Percentiles rank a stretch among this genome's conserved stretches.
These are phyloP conservation scores for Torulaspora microellipsoides DNA, from an alignment of 805 yeast genomes.

Conservation along the genomic window DNA sequence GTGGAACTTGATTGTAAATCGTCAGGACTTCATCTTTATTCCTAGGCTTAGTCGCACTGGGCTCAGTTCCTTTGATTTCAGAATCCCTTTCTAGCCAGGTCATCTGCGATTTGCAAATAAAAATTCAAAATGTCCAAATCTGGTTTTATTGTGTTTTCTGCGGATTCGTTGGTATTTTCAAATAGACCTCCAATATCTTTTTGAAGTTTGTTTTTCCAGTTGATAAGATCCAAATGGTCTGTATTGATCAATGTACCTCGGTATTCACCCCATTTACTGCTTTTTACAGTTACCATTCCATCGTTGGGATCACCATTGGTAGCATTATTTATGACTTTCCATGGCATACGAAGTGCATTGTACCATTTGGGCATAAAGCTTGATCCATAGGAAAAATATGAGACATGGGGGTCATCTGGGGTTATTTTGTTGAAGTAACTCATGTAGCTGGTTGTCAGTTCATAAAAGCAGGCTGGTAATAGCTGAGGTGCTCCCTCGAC, in stretches of 20 bases:
- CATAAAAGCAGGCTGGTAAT: slow-evolving; percentile 48
- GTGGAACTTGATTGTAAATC: no score
- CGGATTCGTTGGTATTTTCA: slow-evolving; percentile 28
- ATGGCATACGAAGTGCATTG: slow-evolving; percentile 57
- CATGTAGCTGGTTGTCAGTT: slow-evolving; percentile 58
- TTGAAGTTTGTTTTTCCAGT: slow-evolving; percentile 63
- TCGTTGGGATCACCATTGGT: slow-evolving; percentile 58
- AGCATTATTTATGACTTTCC: slow-evolving; percentile 53
- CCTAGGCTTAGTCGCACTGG: no score
- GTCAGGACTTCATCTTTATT: no score
- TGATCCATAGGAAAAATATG: slow-evolving; percentile 84
- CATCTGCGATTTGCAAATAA: slow-evolving; percentile 63
- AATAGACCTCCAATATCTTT: slow-evolving; percentile 24
- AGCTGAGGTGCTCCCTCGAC: slow-evolving; percentile 8
- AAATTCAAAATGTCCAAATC: slow-evolving; percentile 63
- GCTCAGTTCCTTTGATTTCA: slow-evolving; percentile 21
- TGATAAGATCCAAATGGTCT: slow-evolving; percentile 83
- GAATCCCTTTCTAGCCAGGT: slow-evolving; percentile 54
- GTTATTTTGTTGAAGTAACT: slow-evolving; percentile 49
- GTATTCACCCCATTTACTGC: slow-evolving; percentile 81
- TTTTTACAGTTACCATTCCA: slow-evolving; percentile 76
- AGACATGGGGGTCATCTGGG: slow-evolving; percentile 54
- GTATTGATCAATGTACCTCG: slow-evolving; percentile 72
- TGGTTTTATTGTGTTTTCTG: slow-evolving; percentile 33
- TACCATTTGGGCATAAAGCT: slow-evolving; percentile 56